Evolutionary conservation across 1,139 yeast species (phyloP), one percentile per base, ranked within the genome.

Genomic region (Saccharomycopsis phalli): DNA sequence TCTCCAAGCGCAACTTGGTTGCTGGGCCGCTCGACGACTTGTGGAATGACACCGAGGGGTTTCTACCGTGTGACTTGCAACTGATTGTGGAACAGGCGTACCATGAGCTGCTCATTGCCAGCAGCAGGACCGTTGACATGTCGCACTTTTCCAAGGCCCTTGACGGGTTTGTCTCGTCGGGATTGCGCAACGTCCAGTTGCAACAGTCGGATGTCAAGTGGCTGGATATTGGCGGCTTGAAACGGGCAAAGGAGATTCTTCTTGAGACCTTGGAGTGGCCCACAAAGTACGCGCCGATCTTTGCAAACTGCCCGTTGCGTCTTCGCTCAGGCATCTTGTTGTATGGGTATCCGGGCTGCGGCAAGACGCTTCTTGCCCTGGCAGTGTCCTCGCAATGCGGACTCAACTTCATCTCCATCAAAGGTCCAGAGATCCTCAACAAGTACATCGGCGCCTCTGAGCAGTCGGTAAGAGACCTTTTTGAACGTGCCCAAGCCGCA

Each of bases 371-470:
- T 47, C 61, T 91, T 30, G 97, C 97, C 0, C 81, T 93, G 47
- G 96, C 97, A 0, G 86, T 91, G 37, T 94, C 97, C 0, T 81
- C 88, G 0, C 94, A 88, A 55, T 86, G 96, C 62, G 97, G 97
- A 0, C 67, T 91, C 46, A 91, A 91, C 53, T 91, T 91, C 57
- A 91, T 91, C 27, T 80, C 95, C 2, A 81, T 91, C 41, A 91
- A 91, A 58, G 98, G 98, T 14, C 98, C 98, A 0, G 98, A 91
- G 57, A 86, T 91, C 40, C 69, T 91, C 51, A 91, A 91, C 63
- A 91, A 93, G 60, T 91, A 88, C 59, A 91, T 91, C 51, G 99
- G 99, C 53, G 97, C 97, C 0, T 83, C 95, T 30, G 99, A 91
- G 59, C 96, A 88, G 58, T 77, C 91, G 39, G 93, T 91, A 2